phyloP scores from a whole-genome alignment of 345 rosid genomes.

The Acer yangbiense region DNA sequence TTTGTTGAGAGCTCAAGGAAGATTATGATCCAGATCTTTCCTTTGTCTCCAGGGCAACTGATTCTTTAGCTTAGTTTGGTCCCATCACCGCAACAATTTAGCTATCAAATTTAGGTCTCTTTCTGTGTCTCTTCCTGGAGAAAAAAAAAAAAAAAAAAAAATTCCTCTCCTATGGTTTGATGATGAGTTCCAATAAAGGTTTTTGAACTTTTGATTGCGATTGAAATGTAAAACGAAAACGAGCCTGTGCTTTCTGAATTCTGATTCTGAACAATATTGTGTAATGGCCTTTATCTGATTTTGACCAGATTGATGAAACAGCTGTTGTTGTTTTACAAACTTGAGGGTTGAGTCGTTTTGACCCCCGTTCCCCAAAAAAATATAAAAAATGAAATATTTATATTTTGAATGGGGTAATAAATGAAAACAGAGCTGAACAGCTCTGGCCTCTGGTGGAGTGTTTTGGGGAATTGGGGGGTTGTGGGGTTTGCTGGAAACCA shows the following conservation, averaged over 20 bases:
- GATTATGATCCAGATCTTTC: slow-evolving; percentile 16
- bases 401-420: not conserved
- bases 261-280: slow-evolving; percentile 19
- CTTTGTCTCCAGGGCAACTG: slow-evolving; percentile 3
- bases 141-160: no score
- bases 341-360: no score
- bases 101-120: not conserved
- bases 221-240: slow-evolving; percentile 1
- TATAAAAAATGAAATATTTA: no score
- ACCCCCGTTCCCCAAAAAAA: no score
- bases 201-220: slow-evolving; percentile 15
- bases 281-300: slow-evolving; percentile 8
- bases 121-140: no score
- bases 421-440: not conserved
- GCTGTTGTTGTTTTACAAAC: not conserved
- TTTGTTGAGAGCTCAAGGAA: slow-evolving; percentile 7
- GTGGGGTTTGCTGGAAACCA: slow-evolving; percentile 32
- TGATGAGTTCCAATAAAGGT: slow-evolving; percentile 30
- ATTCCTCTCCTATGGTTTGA: not conserved
- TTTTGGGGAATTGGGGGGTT: not conserved
- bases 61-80: not conserved
- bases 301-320: slow-evolving; percentile 33
- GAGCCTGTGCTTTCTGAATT: slow-evolving; percentile 24
- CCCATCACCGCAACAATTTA: slow-evolving; percentile 1
- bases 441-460: not conserved